Evolutionary conservation across 768 basidiomycete genomes (phyloP).

Genomic region (Lepiota brunneoincarnata): DNA sequence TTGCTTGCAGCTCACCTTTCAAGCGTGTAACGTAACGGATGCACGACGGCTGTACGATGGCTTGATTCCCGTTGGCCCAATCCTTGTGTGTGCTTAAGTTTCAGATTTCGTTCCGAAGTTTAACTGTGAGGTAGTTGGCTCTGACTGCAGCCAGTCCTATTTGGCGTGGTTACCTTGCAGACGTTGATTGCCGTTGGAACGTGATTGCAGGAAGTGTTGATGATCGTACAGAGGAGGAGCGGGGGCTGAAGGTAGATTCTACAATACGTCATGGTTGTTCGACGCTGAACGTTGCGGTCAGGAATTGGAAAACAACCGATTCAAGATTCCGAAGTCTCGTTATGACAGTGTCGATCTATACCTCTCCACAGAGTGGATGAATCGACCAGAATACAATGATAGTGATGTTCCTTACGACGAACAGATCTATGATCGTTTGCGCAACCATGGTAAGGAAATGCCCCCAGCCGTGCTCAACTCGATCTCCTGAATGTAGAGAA

Average conservation of each 20-base stretch:
- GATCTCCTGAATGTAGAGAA: slow-evolving; percentile 2
- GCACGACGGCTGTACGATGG: slow-evolving; percentile 94
- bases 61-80: slow-evolving; percentile 92
- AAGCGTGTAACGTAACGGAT: slow-evolving; percentile 91
- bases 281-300: slow-evolving; percentile 26
- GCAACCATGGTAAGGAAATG: slow-evolving; percentile 64
- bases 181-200: slow-evolving; percentile 98
- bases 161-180: slow-evolving; percentile 92
- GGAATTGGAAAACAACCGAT: slow-evolving; percentile 76
- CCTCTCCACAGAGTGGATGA: slow-evolving; percentile 81
- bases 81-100: slow-evolving; percentile 62
- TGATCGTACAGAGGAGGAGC: slow-evolving; percentile 93
- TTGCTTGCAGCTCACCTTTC: slow-evolving; percentile 96
- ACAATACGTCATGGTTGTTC: not conserved
- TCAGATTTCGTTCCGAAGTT: slow-evolving; percentile 1
- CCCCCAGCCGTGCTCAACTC: not conserved
- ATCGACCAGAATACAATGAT: slow-evolving; percentile 95
- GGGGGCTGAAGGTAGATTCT: slow-evolving; percentile 69
- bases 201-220: slow-evolving; percentile 99
- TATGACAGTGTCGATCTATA: slow-evolving; percentile 97
- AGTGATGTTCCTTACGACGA: slow-evolving; percentile 77
- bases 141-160: slow-evolving; percentile 92
- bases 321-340: slow-evolving; percentile 90
- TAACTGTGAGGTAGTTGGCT: slow-evolving; percentile 60
- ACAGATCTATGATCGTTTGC: slow-evolving; percentile 67